Conservation (phyloP, 371 early-diverging fungal species). For the Rhizopus delemar region DNA sequence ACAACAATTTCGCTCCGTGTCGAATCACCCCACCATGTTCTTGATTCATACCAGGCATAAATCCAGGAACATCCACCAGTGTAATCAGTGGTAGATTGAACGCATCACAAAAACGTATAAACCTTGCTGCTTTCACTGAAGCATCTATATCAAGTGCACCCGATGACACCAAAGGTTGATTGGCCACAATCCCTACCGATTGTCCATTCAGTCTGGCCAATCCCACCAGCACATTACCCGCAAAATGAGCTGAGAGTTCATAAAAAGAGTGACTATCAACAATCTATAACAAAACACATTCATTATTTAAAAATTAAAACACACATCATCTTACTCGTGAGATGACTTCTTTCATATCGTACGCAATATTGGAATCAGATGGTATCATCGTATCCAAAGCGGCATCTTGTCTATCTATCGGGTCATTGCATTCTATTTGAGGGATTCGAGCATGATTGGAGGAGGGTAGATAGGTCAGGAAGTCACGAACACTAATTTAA, state of each 20-base stretch:
- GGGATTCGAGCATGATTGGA: slow-evolving; percentile 79
- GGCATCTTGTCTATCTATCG: slow-evolving; percentile 71
- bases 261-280: slow-evolving; percentile 87
- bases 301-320: background rate
- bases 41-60: slow-evolving; percentile 93
- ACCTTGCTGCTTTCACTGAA: slow-evolving; percentile 94
- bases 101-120: slow-evolving; percentile 95
- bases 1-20: slow-evolving; percentile 96
- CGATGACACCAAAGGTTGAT: slow-evolving; percentile 94
- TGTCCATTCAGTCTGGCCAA: slow-evolving; percentile 88
- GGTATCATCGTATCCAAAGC: slow-evolving; percentile 90
- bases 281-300: slow-evolving; percentile 41
- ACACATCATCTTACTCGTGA: slow-evolving; percentile 52
- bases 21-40: slow-evolving; percentile 97
- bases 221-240: slow-evolving; percentile 91
- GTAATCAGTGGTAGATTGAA: slow-evolving; percentile 94
- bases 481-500: slow-evolving; percentile 70
- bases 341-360: slow-evolving; percentile 93
- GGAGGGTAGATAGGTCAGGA: slow-evolving; percentile 86
- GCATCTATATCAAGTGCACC: slow-evolving; percentile 96
- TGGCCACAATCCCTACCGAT: slow-evolving; percentile 93
- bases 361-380: slow-evolving; percentile 88
- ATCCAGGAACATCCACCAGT: slow-evolving; percentile 97
- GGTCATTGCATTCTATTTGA: slow-evolving; percentile 71
- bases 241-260: slow-evolving; percentile 92